Evolutionary conservation across 257 asterid genomes (phyloP), one percentile per base, ranked within the genome.

Genomic region (Misopates orontium): DNA sequence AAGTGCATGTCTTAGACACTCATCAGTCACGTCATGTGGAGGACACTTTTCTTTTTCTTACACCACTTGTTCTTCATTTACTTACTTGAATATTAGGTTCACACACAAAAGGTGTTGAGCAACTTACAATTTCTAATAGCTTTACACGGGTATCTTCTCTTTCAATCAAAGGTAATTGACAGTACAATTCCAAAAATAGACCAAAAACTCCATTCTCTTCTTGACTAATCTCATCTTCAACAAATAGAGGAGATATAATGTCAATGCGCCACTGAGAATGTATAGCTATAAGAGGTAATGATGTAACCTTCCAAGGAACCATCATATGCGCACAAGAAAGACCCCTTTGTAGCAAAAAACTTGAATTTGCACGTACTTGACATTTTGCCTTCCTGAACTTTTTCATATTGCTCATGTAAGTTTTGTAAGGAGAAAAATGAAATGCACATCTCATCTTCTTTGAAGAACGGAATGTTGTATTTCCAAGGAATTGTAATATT

Each of bases 201-300:
- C 25, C 60, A 5, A 13, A 4, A 12, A 54, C 2, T 20, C 9
- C 36, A 54, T 10, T 0, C 12, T 54, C 32, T 22, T n/a, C 32
- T 19, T 53, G 11, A 8, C 36, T 24, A 54, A 21, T 8, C n/a
- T 56, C 62, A 51, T 20, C 14, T 17, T 18, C 23, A 18, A 21
- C 56, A 20, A 51, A 21, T 20, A 51, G 12, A 13, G 62, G 12
- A 13, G 62, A 56, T 56, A 42, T 56, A 10, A 42, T 56, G 21
- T 56, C 62, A 1, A 56, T 56, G 19, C 44, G 21, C 62, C 41
- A 56, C 19, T 56, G 62, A 15, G 62, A 56, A 28, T 56, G 62
- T 14, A 56, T 25, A 13, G 62, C 19, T 2, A 3, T 42, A 25
- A 56, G 41, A 25, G 45, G 44, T 25, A 56, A 21, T 12, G 2